A percentile compares a stretch with the other conserved stretches of the same genome.
Evolutionary conservation across 331 rosid genomes (phyloP).

Genomic region (Pyracantha coccinea): DNA sequence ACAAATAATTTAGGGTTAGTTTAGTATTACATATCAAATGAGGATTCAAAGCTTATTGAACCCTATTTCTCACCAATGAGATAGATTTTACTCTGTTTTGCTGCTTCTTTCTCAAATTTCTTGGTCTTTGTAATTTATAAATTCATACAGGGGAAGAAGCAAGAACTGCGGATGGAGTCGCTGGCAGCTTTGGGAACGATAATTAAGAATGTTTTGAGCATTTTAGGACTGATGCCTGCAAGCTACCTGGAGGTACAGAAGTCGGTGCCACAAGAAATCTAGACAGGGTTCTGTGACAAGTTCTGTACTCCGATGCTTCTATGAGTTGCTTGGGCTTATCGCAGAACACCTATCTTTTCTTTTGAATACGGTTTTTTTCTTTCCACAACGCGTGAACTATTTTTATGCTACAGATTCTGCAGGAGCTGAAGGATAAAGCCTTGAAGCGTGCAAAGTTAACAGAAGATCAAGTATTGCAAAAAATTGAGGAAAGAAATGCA

Average conservation of each 20-base stretch:
- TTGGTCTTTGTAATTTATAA: slow-evolving; percentile 1
- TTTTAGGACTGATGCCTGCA: slow-evolving; percentile 72
- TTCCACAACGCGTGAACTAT: neutral
- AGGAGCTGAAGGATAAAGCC: slow-evolving; percentile 66
- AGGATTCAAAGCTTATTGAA: neutral
- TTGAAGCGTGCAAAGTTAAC: slow-evolving; percentile 77
- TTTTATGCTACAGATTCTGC: slow-evolving; percentile 50
- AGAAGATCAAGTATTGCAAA: slow-evolving; percentile 50
- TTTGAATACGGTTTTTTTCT: neutral
- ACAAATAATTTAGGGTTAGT: neutral
- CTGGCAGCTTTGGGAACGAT: slow-evolving; percentile 64
- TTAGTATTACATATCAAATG: neutral
- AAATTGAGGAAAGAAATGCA: slow-evolving; percentile 59
- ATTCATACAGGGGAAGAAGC: slow-evolving; percentile 68
- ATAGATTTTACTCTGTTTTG: neutral
- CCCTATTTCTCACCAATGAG: neutral
- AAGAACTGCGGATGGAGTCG: slow-evolving; percentile 60
- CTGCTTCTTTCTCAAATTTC: neutral
- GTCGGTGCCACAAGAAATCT: neutral
- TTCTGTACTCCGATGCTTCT: neutral
- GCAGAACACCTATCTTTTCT: neutral
- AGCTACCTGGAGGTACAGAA: slow-evolving; percentile 20
- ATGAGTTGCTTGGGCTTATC: neutral
- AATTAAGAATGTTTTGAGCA: slow-evolving; percentile 42
- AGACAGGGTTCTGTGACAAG: neutral